Conservation (phyloP, 2,329 filamentous ascomycete genomes). For the Zasmidium citrigriseum region DNA sequence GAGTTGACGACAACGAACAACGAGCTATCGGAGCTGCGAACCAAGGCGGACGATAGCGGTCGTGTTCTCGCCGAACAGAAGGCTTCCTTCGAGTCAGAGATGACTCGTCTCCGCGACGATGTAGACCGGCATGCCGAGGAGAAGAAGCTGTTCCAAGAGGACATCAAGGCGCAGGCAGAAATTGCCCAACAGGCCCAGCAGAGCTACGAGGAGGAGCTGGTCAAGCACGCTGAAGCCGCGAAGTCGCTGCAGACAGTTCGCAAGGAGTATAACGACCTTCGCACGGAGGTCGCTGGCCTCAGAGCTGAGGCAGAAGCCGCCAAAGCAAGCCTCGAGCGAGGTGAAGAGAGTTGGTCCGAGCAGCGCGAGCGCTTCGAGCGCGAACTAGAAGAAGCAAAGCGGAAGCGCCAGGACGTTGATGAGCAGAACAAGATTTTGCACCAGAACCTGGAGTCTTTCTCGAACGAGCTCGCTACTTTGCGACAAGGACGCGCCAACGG, state of each 20-base stretch:
- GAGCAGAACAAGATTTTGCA: constrained; percentile 90
- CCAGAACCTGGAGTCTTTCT: constrained; percentile 79
- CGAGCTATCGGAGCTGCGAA: constrained; percentile 77
- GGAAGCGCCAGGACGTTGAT: constrained; percentile 78
- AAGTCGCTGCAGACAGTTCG: constrained; percentile 79
- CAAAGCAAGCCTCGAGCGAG: constrained; percentile 74
- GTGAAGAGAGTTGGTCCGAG: constrained; percentile 85
- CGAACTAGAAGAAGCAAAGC: constrained; percentile 77
- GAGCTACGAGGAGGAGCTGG: constrained; percentile 90
- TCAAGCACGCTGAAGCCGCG: constrained; percentile 95
- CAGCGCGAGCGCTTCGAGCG: constrained; percentile 77
- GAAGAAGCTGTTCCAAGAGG: constrained; percentile 82
- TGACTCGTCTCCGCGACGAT: constrained; percentile 79
- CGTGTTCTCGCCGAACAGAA: constrained; percentile 80
- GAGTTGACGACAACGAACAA: constrained; percentile 81
- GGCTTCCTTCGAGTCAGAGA: constrained; percentile 72
- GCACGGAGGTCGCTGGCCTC: constrained; percentile 72
- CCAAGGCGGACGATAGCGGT: constrained; percentile 75
- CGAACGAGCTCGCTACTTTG: constrained; percentile 72
- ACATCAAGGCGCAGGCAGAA: constrained; percentile 88
- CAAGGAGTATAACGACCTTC: constrained; percentile 77
- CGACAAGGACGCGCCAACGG: constrained; percentile 73
- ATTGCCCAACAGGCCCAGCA: constrained; percentile 92
- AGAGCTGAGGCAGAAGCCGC: constrained; percentile 84
- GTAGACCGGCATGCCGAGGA: constrained; percentile 77